Evolutionary conservation across 176 grass and related monocot species (phyloP).

Genomic region (Carex cristatella): DNA sequence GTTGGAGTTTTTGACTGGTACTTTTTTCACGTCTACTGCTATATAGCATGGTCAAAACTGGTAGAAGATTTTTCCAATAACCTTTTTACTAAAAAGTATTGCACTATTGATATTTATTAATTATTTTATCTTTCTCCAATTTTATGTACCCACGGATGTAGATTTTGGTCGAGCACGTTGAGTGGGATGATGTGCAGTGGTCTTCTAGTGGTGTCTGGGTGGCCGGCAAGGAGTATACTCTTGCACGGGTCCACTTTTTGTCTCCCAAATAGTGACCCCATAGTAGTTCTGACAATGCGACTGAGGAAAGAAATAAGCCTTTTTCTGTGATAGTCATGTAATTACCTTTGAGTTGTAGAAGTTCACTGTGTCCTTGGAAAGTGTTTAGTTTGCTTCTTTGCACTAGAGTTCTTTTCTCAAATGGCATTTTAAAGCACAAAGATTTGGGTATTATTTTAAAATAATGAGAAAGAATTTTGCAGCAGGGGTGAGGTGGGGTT

Average conservation of each 20-base stretch:
- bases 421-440: neutral
- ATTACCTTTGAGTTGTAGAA: neutral
- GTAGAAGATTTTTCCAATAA: neutral
- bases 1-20: neutral
- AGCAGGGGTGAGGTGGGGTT: neutral
- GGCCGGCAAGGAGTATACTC: constrained; percentile 69
- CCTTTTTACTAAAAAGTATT: neutral
- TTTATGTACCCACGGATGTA: constrained; percentile 18
- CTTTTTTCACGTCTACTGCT: neutral
- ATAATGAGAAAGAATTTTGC: neutral
- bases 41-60: neutral
- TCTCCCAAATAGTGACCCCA: constrained; percentile 42
- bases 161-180: constrained; percentile 78
- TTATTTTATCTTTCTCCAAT: neutral
- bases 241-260: constrained; percentile 82
- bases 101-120: neutral
- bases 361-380: neutral
- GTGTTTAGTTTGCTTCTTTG: neutral
- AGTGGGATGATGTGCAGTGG: constrained; percentile 99
- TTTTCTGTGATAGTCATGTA: neutral
- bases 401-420: neutral
- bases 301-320: constrained; percentile 8
- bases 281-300: neutral
- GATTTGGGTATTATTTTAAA: neutral
- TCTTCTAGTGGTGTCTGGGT: constrained; percentile 81